A percentile compares a stretch with the other conserved stretches of the same genome.
These are phyloP conservation scores for Coprinellus micaceus DNA, from an alignment of 768 basidiomycete genomes.

Conservation along the genomic window DNA sequence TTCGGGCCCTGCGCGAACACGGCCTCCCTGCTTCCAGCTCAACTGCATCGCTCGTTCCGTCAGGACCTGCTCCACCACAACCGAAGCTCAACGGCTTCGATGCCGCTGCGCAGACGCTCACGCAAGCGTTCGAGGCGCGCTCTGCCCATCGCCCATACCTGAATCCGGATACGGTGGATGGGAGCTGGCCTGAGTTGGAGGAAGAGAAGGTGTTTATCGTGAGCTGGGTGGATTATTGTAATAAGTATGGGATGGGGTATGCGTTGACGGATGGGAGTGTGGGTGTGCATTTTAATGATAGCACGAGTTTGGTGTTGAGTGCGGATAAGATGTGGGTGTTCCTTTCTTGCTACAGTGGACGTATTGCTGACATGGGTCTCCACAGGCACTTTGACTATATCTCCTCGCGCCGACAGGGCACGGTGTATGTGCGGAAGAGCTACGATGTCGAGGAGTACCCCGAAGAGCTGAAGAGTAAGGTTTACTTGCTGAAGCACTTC, in stretches of 20 bases:
- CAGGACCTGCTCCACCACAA: too few relatives aligned
- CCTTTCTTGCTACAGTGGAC: not conserved
- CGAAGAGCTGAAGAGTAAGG: conserved; percentile 82
- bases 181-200: conserved; percentile 29
- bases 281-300: conserved; percentile 96
- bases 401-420: conserved; percentile 60
- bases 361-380: conserved; percentile 5
- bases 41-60: too few relatives aligned
- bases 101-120: conserved; percentile 47
- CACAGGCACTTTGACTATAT: conserved; percentile 87
- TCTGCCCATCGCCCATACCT: conserved; percentile 54
- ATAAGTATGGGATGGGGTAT: conserved; percentile 99
- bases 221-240: conserved; percentile 99
- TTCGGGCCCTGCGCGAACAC: conserved; percentile 14
- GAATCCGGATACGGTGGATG: conserved; percentile 33
- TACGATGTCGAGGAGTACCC: conserved; percentile 70
- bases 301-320: conserved; percentile 78
- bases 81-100: conserved; percentile 59
- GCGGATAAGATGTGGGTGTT: conserved; percentile 78
- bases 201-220: conserved; percentile 87
- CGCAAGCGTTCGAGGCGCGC: conserved; percentile 66
- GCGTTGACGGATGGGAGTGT: conserved; percentile 93
- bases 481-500: conserved; percentile 91
- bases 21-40: conserved; percentile 8
- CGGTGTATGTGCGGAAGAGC: conserved; percentile 68